Base-by-base conservation (phyloP, 2,329 filamentous ascomycete genomes). In the Diaporthe humulicola region DNA sequence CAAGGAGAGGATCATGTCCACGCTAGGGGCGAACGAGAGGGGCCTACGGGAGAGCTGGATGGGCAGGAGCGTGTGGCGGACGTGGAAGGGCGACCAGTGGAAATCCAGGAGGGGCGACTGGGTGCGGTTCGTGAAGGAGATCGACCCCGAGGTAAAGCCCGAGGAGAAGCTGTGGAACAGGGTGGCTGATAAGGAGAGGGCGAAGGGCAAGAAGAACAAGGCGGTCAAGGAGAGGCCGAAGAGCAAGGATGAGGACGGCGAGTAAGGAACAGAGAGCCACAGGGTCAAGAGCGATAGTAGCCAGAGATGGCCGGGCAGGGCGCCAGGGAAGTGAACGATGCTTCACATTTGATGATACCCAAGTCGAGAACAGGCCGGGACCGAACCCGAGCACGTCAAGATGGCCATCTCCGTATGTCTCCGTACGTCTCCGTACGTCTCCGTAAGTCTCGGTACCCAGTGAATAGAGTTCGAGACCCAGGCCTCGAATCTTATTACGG, bases 41-140 rank as follows among this genome's bases (percentile, higher is more conserved):
- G 82, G 85, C 70, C 83, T 92, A 48, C 85, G 90, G 19, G 86
- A 89, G 56, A 87, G 85, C 5, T 90, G 88, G 85, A 85, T 87
- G 77, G 90, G 90, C 0, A 83, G 90, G 12, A 88, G 86, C 73
- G 88, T 90, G 12, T 91, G 90, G 90, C 84, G 88, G 36, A 84
- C 84, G 50, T 91, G 90, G 89, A 88, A 87, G 80, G 89, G 89
- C 17, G 90, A 91, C 75, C 80, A 88, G 81, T 91, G 89, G 89
- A 88, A 87, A 79, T 87, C 87, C 64, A 83, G 87, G 56, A 82
- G 86, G 66, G 81, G 83, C 22, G 89, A 91, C 66, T 92, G 90
- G 90, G 88, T 90, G 76, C 79, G 83, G 3, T 91, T 89, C 88
- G 87, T 87, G 75, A 90, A 88, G 81, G 88, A 90, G 77, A 83